Evolutionary conservation across 495 filamentous ascomycete genomes (phyloP).

Genomic region (Trichoderma erinaceum): DNA sequence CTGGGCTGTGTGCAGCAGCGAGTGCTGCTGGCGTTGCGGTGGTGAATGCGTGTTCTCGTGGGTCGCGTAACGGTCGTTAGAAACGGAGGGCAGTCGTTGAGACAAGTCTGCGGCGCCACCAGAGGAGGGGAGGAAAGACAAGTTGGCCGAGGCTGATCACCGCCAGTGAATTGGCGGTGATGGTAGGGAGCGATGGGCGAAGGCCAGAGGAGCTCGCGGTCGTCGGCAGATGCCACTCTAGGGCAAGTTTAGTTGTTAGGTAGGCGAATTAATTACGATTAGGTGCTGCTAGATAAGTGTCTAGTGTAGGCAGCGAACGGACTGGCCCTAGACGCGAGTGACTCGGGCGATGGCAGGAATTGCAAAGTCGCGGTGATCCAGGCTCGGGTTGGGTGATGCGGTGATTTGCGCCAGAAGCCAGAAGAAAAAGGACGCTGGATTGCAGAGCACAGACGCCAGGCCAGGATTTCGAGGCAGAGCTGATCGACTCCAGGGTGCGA

Average conservation of each 20-base stretch:
- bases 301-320: neutral
- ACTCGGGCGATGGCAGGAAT: neutral
- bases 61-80: constrained; percentile 41
- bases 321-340: neutral
- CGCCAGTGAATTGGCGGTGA: constrained; percentile 32
- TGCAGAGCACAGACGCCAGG: neutral
- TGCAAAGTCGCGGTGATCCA: neutral
- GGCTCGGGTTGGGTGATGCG: neutral
- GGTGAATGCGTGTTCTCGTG: constrained; percentile 29
- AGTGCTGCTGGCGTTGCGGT: constrained; percentile 40
- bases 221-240: neutral
- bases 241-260: neutral
- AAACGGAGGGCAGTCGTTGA: constrained; percentile 25
- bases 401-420: constrained; percentile 8
- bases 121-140: constrained; percentile 36
- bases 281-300: too few species aligned
- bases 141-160: constrained; percentile 35
- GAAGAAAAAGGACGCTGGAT: neutral
- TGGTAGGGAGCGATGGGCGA: constrained; percentile 15
- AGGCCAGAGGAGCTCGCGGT: neutral
- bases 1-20: constrained; percentile 24
- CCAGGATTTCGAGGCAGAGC: neutral
- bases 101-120: constrained; percentile 39
- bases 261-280: neutral
- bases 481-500: neutral